These are phyloP conservation scores for Iris pallida DNA, from an alignment of 116 monocot species.

Conservation along the genomic window DNA sequence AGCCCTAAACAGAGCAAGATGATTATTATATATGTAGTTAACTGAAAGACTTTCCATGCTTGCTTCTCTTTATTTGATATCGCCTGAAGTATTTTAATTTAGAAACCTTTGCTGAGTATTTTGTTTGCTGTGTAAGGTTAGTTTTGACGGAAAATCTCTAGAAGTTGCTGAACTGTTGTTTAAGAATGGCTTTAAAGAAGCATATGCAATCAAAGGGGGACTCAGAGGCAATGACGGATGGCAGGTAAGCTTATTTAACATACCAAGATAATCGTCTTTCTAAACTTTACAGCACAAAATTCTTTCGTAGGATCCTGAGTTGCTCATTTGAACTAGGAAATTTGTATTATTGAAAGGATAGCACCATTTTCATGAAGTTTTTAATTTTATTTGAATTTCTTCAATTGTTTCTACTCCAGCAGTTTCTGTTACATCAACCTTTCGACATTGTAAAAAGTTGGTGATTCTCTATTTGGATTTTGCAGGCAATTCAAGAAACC, in stretches of 20 bases:
- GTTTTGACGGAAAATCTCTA: constrained; percentile 92
- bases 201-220: constrained; percentile 92
- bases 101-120: constrained; percentile 22
- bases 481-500: constrained; percentile 71
- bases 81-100: neutral
- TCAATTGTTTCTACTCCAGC: too few species aligned
- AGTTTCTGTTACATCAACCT: neutral
- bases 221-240: constrained; percentile 91
- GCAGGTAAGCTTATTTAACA: constrained; percentile 49
- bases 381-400: neutral
- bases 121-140: constrained; percentile 60
- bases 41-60: neutral
- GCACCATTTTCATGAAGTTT: too few species aligned
- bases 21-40: neutral
- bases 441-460: neutral
- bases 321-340: neutral
- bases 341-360: neutral
- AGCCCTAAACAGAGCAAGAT: neutral
- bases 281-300: neutral
- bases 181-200: constrained; percentile 90
- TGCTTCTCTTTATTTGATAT: neutral
- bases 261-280: neutral
- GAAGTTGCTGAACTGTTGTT: constrained; percentile 66
- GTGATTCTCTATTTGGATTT: neutral
- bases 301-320: too few species aligned